Conservation (phyloP, 768 basidiomycete species). For the Pholiota molesta region DNA sequence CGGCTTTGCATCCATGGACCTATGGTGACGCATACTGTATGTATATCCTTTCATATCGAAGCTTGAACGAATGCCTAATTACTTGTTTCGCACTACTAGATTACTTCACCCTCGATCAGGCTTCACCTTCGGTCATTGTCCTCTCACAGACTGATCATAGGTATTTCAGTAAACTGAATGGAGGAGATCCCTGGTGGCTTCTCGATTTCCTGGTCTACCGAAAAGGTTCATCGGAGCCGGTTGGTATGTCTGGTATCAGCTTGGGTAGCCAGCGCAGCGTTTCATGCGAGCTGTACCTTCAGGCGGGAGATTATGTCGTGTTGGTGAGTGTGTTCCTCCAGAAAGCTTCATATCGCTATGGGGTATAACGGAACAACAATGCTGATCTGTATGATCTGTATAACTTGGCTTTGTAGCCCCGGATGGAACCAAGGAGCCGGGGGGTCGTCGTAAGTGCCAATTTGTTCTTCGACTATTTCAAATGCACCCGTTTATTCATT, state of each 20-base stretch:
- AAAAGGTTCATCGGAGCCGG: constrained; percentile 31
- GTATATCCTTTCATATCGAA: constrained; percentile 12
- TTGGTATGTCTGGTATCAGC: constrained; percentile 31
- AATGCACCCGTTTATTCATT: not conserved
- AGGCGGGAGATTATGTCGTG: constrained; percentile 42
- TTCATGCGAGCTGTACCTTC: constrained; percentile 36
- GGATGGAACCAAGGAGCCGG: constrained; percentile 3
- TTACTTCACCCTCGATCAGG: constrained; percentile 27
- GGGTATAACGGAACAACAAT: too few relatives aligned
- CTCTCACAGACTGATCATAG: constrained; percentile 46
- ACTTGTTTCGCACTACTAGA: not conserved
- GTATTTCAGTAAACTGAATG: constrained; percentile 41
- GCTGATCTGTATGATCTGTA: not conserved
- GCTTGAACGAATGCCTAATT: too few relatives aligned
- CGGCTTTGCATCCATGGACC: constrained; percentile 41
- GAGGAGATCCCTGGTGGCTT: constrained; percentile 35
- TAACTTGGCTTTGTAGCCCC: not conserved
- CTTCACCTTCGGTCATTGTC: constrained; percentile 41
- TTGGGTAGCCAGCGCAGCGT: constrained; percentile 35
- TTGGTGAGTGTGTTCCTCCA: constrained; percentile 28
- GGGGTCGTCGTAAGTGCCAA: not conserved
- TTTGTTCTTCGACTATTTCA: not conserved
- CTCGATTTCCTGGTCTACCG: constrained; percentile 49
- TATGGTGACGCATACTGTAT: constrained; percentile 50
- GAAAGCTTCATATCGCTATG: too few relatives aligned